phyloP scores from a whole-genome alignment of 768 basidiomycete genomes.

The Candolleomyces eurysporus region DNA sequence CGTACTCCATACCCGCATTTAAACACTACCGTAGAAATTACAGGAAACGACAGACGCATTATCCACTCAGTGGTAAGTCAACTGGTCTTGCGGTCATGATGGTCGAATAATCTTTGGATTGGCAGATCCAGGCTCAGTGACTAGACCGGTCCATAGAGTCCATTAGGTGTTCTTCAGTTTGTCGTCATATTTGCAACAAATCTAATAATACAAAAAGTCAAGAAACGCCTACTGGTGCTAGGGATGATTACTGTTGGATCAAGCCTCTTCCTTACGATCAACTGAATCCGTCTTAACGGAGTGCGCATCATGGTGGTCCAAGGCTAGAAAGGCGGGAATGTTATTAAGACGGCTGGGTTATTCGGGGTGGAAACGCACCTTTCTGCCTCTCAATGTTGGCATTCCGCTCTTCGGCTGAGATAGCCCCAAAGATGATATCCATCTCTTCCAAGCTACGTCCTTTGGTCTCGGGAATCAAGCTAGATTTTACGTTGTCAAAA shows the following conservation, averaged over 20 bases:
- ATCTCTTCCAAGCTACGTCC: constrained; percentile 54
- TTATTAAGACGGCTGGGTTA: neutral
- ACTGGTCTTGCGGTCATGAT: too few relatives aligned
- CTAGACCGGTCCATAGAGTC: too few relatives aligned
- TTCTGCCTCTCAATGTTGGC: constrained; percentile 38
- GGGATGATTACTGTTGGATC: too few relatives aligned
- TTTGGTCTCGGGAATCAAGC: constrained; percentile 62
- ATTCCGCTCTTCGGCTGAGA: constrained; percentile 52
- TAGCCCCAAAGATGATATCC: constrained; percentile 55
- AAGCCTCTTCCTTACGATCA: constrained; percentile 3
- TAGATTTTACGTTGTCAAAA: constrained; percentile 14
- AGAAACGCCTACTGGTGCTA: neutral
- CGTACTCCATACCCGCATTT: too few relatives aligned
- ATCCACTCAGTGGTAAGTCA: too few relatives aligned
- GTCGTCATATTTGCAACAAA: neutral
- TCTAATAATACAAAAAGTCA: neutral
- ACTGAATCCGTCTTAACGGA: constrained; percentile 12
- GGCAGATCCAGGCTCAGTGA: too few relatives aligned
- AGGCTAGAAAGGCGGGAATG: constrained; percentile 4
- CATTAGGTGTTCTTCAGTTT: neutral
- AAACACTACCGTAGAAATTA: too few relatives aligned
- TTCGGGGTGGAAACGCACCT: neutral
- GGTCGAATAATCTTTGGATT: too few relatives aligned
- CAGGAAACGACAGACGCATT: too few relatives aligned
- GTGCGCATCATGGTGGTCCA: constrained; percentile 8